Evolutionary conservation across 2,329 filamentous ascomycete species (phyloP).

Genomic region (Calonectria leucothoes): DNA sequence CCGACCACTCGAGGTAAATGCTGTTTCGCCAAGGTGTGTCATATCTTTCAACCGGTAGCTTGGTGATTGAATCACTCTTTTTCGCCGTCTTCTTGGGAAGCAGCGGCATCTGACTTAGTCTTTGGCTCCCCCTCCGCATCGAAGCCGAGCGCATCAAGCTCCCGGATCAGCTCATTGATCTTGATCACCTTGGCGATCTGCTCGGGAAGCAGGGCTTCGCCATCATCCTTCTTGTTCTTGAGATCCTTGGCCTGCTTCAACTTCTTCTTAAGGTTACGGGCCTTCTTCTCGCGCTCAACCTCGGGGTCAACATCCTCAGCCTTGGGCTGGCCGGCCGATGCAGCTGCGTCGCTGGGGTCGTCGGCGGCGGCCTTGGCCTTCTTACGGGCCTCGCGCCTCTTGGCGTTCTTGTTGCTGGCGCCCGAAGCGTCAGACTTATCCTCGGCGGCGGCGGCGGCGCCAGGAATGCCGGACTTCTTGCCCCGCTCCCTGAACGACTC

Average conservation of each 20-base stretch:
- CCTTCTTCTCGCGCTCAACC: constrained; percentile 90
- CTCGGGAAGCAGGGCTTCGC: constrained; percentile 86
- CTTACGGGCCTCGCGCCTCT: constrained; percentile 69
- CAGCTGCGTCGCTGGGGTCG: constrained; percentile 64
- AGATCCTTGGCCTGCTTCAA: constrained; percentile 92
- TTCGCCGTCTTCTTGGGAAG: constrained; percentile 24
- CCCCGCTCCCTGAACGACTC: constrained; percentile 85
- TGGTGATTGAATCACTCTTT: constrained; percentile 36
- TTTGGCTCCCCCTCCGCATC: constrained; percentile 78
- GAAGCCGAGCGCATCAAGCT: constrained; percentile 87
- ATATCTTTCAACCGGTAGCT: neutral
- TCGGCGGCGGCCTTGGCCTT: constrained; percentile 68
- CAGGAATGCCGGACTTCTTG: constrained; percentile 73
- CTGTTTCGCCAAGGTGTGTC: neutral
- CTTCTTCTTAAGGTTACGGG: constrained; percentile 92
- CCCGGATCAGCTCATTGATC: constrained; percentile 91
- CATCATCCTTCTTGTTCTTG: constrained; percentile 89
- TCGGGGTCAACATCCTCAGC: constrained; percentile 71
- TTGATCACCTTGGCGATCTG: constrained; percentile 98
- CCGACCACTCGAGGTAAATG: neutral
- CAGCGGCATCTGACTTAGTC: constrained; percentile 26
- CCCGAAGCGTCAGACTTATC: constrained; percentile 60
- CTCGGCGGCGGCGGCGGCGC: constrained; percentile 71
- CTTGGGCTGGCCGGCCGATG: constrained; percentile 32
- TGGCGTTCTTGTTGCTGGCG: constrained; percentile 86